Evolutionary conservation across 768 basidiomycete genomes (phyloP), one percentile per base, ranked within the genome.

Genomic region (Tylopilus balloui): DNA sequence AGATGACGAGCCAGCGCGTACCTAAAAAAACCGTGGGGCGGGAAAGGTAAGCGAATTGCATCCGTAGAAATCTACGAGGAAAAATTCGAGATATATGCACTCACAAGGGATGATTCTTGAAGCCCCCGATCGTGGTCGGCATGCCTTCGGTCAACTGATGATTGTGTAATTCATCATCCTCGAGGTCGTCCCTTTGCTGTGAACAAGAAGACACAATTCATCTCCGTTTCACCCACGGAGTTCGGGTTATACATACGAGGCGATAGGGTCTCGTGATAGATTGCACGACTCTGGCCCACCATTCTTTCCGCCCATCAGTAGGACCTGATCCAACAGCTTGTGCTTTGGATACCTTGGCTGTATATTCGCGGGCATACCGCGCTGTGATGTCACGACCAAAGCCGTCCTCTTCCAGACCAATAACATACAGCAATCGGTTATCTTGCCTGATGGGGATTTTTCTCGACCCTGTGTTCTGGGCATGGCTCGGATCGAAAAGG

Each of bases 381-480:
- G 86, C 76, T 0, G 96, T 98, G 4, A 98, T 88, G 62, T 99
- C 96, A 47, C 90, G 78, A 13, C 84, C 92, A 61, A 81, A 92
- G 0, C 89, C 88, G 63, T 99, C 95, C 65, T 98, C 95, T 66
- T 99, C 95, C 35, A 92, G 83, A 2, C 87, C 94, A 5, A 98
- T 66, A 3, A 98, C 96, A 66, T 98, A 99, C 2, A 88, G 67
- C 83, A 99, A 87, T 34, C 91, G 78, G 58, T 97, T 94, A 56
- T 90, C 85, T 39, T 73, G 71, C 39, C 59, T 58, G 45, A 58
- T 51, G 44, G 37, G 8, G 31, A 27, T 13, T 50, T 44, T 57
- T 37, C 36, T 60, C n/a, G 21, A 47, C 13, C 54, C 53, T 44
- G 49, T 52, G 23, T 63, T 51, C 15, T 59, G 55, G 32, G 51